Conservation (phyloP, 192 early-diverging fungal genomes). For the Gigaspora rosea region DNA sequence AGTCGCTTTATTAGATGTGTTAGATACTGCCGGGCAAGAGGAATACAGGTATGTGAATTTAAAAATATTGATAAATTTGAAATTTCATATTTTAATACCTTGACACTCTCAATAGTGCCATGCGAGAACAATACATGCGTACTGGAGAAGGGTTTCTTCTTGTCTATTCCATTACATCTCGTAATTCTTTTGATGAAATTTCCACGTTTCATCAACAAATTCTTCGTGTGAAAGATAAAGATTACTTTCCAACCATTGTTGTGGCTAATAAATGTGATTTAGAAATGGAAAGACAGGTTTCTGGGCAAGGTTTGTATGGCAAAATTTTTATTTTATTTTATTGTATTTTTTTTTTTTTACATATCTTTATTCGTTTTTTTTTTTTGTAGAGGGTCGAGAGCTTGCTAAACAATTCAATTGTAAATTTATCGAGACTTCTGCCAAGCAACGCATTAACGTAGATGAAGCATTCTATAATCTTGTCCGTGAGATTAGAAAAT, state of each 20-base stretch:
- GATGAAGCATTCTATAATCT: constrained; percentile 89
- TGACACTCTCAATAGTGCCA: constrained; percentile 53
- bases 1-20: constrained; percentile 85
- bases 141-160: constrained; percentile 94
- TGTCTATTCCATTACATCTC: constrained; percentile 91
- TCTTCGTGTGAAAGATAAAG: constrained; percentile 91
- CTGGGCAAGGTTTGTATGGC: constrained; percentile 49
- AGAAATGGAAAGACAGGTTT: constrained; percentile 80
- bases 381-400: constrained; percentile 72
- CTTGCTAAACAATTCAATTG: constrained; percentile 75
- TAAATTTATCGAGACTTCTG: constrained; percentile 86
- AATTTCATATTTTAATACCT: constrained; percentile 12
- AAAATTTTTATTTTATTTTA: not conserved
- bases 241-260: constrained; percentile 86
- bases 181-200: constrained; percentile 90
- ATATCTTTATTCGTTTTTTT: not conserved
- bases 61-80: not conserved
- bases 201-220: constrained; percentile 92
- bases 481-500: constrained; percentile 82
- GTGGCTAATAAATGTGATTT: constrained; percentile 95
- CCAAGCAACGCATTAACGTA: constrained; percentile 86
- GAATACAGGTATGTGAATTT: constrained; percentile 82
- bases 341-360: not conserved
- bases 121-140: constrained; percentile 97
- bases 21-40: constrained; percentile 97